Conservation (phyloP, 345 rosid species). For the Lepidium aucheri region DNA sequence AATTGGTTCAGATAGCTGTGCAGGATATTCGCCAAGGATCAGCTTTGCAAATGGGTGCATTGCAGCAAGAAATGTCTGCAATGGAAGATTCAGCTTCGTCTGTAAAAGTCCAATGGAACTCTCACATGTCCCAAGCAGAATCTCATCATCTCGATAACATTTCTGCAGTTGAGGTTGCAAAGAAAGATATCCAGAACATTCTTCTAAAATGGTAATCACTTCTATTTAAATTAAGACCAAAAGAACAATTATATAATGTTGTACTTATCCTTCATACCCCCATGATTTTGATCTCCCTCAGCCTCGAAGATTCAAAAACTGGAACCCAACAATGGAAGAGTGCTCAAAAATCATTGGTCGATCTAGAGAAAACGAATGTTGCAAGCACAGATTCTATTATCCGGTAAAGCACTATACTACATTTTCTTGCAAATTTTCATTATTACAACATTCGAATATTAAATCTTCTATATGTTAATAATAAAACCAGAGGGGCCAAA, state of each 20-base stretch:
- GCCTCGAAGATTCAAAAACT: conserved; percentile 52
- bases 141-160: conserved; percentile 57
- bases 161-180: conserved; percentile 64
- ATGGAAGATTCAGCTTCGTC: conserved; percentile 78
- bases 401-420: conserved; percentile 40
- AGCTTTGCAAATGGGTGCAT: conserved; percentile 56
- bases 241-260: background rate
- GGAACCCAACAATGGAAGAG: conserved; percentile 76
- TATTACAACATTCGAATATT: background rate
- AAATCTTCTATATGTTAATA: background rate
- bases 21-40: conserved; percentile 73
- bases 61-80: conserved; percentile 77
- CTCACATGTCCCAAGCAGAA: conserved; percentile 70
- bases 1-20: conserved; percentile 79
- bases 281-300: conserved; percentile 17
- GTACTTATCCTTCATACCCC: background rate
- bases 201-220: conserved; percentile 64
- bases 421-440: background rate
- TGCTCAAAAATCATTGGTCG: conserved; percentile 74
- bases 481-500: conserved; percentile 53
- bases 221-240: background rate
- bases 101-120: conserved; percentile 59
- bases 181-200: conserved; percentile 58
- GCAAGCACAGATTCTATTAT: conserved; percentile 68
- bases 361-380: conserved; percentile 62